Evolutionary conservation across 345 rosid genomes (phyloP), one percentile per base, ranked within the genome.

Genomic region (Hypericum perforatum): DNA sequence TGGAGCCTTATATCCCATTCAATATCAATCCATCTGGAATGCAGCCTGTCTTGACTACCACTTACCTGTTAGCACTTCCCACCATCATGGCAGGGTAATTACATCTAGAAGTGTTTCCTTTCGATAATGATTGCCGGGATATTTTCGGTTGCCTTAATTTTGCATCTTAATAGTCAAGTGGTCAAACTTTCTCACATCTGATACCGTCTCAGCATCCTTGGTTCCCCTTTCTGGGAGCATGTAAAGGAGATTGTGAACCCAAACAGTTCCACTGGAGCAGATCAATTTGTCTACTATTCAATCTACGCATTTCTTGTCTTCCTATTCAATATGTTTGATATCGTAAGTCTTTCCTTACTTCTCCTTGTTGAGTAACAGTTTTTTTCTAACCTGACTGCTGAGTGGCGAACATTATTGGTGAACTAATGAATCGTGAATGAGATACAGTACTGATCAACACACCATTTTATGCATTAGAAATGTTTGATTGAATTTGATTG

Each of bases 11-110:
- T 63, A 85, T 91, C 49, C 96, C 96, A 44, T 91, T 91, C 51
- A 91, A 86, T 49, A 91, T 91, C 49, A 91, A 91, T 68, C 98
- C 96, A 61, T 76, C 96, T 8, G 98, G 97, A 72, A 91, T 86
- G 98, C 98, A 86, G 68, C 96, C 96, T 62, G 78, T 91, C 66
- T 94, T 91, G 57, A 84, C 96, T 42, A 79, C 95, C 40, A 73
- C 96, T 15, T 91, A 86, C 71, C 84, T 91, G 60, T 71, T 91
- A 61, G 91, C 89, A 59, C 73, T 82, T 62, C 98, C 98, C 47
- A 82, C 92, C 65, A 91, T 91, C 75, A 67, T 91, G 65, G 98
- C 96, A 16, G 77, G 96, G 98, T 91, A 72, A 64, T 49, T 45
- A 45, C 36, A 10, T 42, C 38, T 37, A 8, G 45, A 51, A 39